These are phyloP conservation scores for Hemisphaericaspora lyxosophila DNA, from an alignment of 1,139 yeast genomes.

Conservation along the genomic window DNA sequence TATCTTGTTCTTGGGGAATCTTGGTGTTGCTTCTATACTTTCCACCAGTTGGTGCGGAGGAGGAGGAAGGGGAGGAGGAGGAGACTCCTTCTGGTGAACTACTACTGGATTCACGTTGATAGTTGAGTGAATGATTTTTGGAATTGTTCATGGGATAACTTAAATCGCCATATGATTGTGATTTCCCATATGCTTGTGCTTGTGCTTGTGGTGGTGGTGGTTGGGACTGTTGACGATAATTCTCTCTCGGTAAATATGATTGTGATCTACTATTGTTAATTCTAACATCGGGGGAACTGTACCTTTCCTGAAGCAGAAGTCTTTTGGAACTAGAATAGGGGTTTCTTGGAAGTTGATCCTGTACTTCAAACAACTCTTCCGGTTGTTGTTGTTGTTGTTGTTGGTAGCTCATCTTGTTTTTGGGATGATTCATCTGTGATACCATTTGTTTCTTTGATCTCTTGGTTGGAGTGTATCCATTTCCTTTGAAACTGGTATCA, in stretches of 20 bases:
- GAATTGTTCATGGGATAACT: not conserved
- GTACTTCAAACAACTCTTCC: constrained; percentile 2
- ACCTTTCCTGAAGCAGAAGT: constrained; percentile 17
- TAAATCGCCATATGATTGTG: constrained; percentile 11
- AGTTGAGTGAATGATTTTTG: not conserved
- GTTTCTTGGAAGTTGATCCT: not conserved
- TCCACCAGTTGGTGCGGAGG: constrained; percentile 9
- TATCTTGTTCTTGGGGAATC: constrained; percentile 11
- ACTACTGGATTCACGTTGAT: not conserved
- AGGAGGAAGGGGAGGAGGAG: constrained; percentile 18
- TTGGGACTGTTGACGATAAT: too few species aligned
- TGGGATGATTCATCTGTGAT: constrained; percentile 22
- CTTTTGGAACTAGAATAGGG: constrained; percentile 12
- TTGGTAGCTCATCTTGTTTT: constrained; percentile 18
- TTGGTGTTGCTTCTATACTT: too few species aligned
- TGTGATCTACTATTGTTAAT: constrained; percentile 2
- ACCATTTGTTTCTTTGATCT: constrained; percentile 20
- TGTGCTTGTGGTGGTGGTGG: constrained; percentile 1
- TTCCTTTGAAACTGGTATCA: constrained; percentile 21
- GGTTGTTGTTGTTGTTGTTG: constrained; percentile 19
- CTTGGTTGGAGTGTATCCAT: constrained; percentile 14
- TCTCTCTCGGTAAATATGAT: not conserved
- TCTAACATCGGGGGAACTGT: not conserved
- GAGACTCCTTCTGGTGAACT: constrained; percentile 30
- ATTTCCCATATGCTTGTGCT: constrained; percentile 3